Evolutionary conservation across 306 rosid species (phyloP).

Genomic region (Pueraria montana): DNA sequence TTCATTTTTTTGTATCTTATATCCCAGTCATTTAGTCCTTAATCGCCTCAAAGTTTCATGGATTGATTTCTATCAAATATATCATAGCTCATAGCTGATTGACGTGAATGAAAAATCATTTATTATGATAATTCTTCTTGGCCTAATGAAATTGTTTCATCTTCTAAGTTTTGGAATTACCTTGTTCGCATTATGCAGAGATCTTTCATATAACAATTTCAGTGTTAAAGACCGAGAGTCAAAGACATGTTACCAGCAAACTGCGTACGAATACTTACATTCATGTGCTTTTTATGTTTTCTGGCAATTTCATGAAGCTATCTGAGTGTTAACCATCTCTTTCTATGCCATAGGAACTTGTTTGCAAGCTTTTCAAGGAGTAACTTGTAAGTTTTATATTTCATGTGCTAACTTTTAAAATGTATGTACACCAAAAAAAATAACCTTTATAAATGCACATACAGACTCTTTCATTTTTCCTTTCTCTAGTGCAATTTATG

Average conservation of each 20-base stretch:
- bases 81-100: not conserved
- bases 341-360: conserved; percentile 56
- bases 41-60: not conserved
- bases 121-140: not conserved
- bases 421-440: no score
- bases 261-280: conserved; percentile 50
- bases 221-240: not conserved
- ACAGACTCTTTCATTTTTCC: not conserved
- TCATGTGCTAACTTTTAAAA: not conserved
- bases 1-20: not conserved
- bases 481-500: not conserved
- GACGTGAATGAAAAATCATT: not conserved
- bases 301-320: not conserved
- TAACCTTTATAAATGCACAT: not conserved
- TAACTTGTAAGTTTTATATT: conserved; percentile 59
- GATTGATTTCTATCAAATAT: not conserved
- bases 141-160: not conserved
- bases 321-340: conserved; percentile 5
- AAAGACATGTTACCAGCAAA: conserved; percentile 30
- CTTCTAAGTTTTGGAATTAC: conserved; percentile 7
- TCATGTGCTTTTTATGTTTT: not conserved
- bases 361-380: conserved; percentile 63
- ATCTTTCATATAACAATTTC: conserved; percentile 70
- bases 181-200: conserved; percentile 47
- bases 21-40: not conserved